A percentile compares a stretch with the other conserved stretches of the same genome.
Conservation (phyloP, 768 basidiomycete species). For the Phaeolepiota aurea region DNA sequence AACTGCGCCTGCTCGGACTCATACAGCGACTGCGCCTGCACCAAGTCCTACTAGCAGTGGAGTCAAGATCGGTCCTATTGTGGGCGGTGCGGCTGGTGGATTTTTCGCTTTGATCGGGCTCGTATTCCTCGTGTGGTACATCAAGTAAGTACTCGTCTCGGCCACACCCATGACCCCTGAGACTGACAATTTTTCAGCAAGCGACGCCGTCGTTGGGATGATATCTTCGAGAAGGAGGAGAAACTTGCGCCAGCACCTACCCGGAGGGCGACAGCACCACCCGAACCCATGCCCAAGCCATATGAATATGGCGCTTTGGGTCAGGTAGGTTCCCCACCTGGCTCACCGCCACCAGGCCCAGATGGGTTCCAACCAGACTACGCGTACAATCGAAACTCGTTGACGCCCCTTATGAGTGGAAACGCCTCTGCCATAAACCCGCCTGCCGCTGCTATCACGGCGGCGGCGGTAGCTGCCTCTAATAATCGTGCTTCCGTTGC, state of each 20-base stretch:
- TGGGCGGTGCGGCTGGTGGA: conserved; percentile 48
- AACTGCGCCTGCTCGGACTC: conserved; percentile 20
- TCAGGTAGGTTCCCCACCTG: conserved; percentile 22
- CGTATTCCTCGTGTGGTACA: conserved; percentile 37
- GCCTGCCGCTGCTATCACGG: background rate
- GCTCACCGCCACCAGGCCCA: conserved; percentile 22
- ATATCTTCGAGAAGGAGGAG: conserved; percentile 41
- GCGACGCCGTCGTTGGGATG: conserved; percentile 38
- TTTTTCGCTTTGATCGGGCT: conserved; percentile 41
- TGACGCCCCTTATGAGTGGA: conserved; percentile 7
- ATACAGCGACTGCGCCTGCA: conserved; percentile 10
- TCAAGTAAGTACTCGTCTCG: conserved; percentile 31
- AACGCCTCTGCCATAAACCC: background rate
- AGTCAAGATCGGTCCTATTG: conserved; percentile 33
- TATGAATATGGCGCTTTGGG: conserved; percentile 62
- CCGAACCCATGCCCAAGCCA: conserved; percentile 34
- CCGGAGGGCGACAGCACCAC: conserved; percentile 10
- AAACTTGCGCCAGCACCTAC: conserved; percentile 13
- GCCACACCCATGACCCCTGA: no score
- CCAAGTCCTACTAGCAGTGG: conserved; percentile 11
- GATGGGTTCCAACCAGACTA: conserved; percentile 14
- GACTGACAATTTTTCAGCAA: conserved; percentile 26
- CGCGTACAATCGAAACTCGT: conserved; percentile 8
- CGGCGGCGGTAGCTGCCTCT: background rate
- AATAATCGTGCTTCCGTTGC: background rate